Base-by-base conservation (phyloP, 495 filamentous ascomycete genomes). In the Corynascus novoguineensis region DNA sequence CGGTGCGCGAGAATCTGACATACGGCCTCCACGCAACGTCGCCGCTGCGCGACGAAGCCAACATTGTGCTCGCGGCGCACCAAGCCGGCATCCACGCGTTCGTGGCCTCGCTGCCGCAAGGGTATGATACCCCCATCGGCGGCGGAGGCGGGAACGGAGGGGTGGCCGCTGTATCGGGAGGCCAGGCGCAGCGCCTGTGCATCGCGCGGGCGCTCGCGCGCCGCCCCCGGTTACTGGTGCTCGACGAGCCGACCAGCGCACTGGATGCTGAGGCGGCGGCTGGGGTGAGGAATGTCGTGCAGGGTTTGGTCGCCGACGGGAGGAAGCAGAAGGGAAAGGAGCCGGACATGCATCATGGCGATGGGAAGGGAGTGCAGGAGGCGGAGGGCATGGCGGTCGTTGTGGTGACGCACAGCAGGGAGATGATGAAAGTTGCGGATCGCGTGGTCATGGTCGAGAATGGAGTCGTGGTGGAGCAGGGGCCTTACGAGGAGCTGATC, bases 211-310 rank as follows among this genome's bases (percentile, higher is more conserved):
- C 92, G 4, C 70, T 97, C 1, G 75, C 87, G 3, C 74, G 89
- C 0, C 70, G 77, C 19, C 90, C 90, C 0, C 75, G 77, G 38
- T 68, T 96, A 7, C 66, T 97, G 19, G 79, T 98, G 0, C 68
- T 97, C 12, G 93, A 98, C 58, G 93, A 97, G 68, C 87, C 92
- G 4, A 97, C 93, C 0, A 87, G 83, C 27, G 84, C 83, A 31
- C 70, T 98, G 12, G 93, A 98, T 65, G 76, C 75, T 0, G 80
- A 83, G 57, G 84, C 77, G n/a, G 86, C 88, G 1, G 80, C 75
- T 32, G 71, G 79, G 6, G 79, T 98, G 14, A 74, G 85, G n/a
- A 68, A 78, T 22, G 84, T 86, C 5, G 76, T 97, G 21, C 59
- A 67, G 27, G 60, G 65, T 9, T 63, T 91, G 22, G 73, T 86